Base-by-base conservation (phyloP, 441 rosid species). In the Bocquillonia castaneifolia region DNA sequence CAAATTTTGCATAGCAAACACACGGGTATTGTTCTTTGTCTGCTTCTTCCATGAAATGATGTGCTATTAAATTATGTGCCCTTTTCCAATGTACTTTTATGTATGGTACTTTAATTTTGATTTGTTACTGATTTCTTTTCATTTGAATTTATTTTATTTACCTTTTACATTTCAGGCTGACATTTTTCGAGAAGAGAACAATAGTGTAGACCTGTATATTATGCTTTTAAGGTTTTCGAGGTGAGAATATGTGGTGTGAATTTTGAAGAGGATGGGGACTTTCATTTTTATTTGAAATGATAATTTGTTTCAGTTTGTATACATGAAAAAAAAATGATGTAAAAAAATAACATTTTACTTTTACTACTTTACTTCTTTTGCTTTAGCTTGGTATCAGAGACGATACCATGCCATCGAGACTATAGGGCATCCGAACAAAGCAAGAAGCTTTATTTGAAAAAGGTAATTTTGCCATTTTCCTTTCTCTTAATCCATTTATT, bases 171-270 rank as follows among this genome's bases (percentile, higher is more conserved):
- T 74, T 55, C 74, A 94, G 99, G 99, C 96, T 60, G 83, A 84
- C 77, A 94, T 94, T 72, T 91, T 94, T 80, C 92, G 97, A 63
- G 82, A 60, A 63, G 99, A 94, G 91, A 88, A 80, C 71, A 94
- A 94, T 76, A 57, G 87, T 17, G 80, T 90, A 66, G 99, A 94
- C 83, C 83, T 94, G 66, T 94, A 94, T 48, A 79, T 91, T 70
- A 86, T 94, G 99, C 97, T 94, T 66, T 79, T 94, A 55, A 88
- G 97, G 74, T 94, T 85, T 86, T 94, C 99, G 60, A 88, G 97
- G 99, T 88, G 81, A 81, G 81, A 52, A 47, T 52, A 29, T 48
- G 60, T 52, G 60, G 56, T 63, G 45, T 52, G 71, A 14, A 66
- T 36, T 57, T 42, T 44, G 17, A 66, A 23, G 44, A 47, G 13